Evolutionary conservation across 2,329 filamentous ascomycete species (phyloP), one percentile per base, ranked within the genome.

Genomic region (Helotiales sp.): DNA sequence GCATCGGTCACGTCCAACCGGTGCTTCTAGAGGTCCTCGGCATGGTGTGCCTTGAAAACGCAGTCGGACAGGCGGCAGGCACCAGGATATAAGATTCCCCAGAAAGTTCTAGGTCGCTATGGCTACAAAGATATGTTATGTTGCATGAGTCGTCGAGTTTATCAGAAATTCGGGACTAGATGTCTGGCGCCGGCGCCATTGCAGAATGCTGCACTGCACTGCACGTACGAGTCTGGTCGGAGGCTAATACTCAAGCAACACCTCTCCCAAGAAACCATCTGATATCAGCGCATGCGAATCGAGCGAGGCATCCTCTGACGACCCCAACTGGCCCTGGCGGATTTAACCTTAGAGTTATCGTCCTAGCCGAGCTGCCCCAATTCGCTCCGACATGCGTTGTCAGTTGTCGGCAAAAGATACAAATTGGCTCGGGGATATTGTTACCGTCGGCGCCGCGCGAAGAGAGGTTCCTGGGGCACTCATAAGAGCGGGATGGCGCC

Each of bases 351-450:
- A 34, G 27, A 44, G 40, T 44, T 25, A 24, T 44, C 6, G 25
- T 24, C 22, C 24, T 10, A 44, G 27, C 40, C 40, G 40, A 44
- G 22, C 22, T 15, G 40, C 10, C 19, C 36, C 27, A 33, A 47
- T 55, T 42, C n/a, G 48, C 50, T 10, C 34, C 34, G 15, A 17
- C 40, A n/a, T 44, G 27, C 40, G 27, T 44, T 44, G 22, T 24
- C 34, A 50, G n/a, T 38, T 51, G 42, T 44, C 47, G 53, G 46
- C 46, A 55, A 34, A 49, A 38, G 15, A 15, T 44, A 40, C 9
- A 55, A 30, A 51, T 55, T 51, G 29, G 40, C 30, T 24, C 50
- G 46, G 33, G 44, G 36, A 38, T 27, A 55, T 48, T 48, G 27
- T 48, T 15, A 15, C n/a, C 19, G 8, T 44, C 22, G 19, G 22